Evolutionary conservation across 441 rosid genomes (phyloP), one percentile per base, ranked within the genome.

Genomic region (Hura crepitans): DNA sequence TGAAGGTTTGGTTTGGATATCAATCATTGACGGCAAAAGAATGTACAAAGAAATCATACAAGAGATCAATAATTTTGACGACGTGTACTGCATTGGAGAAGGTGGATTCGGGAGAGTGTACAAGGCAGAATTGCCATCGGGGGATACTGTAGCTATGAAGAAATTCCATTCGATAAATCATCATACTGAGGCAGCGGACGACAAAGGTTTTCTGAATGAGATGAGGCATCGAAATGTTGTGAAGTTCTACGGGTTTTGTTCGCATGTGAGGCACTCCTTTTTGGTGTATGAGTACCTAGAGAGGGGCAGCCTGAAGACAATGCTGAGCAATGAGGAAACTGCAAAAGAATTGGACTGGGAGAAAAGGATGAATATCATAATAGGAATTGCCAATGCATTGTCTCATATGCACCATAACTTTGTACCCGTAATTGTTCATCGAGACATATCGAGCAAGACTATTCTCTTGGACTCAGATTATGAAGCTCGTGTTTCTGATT

Each of bases 401-500:
- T 60, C 67, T 42, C 78, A 74, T 58, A 55, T 84, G 79, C 85
- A 84, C 61, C 78, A 80, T 67, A 77, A 80, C 3, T 78, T 80
- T 66, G 5, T 6, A 0, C 75, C 75, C 1, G 83, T 81, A 0
- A 78, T 84, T 9, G 51, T 82, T 56, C 85, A 84, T 25, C 23
- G 83, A 64, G 83, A 81, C 72, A 57, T 84, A 30, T 75, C 84
- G 1, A 78, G 76, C 78, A 80, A 72, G 17, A 82, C 73, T 49
- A 20, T 80, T 20, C 50, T 84, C 71, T 23, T 82, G 3, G 79
- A 77, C 30, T 23, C 46, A 7, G 79, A 84, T 31, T 71, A 53
- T 5, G 79, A 80, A 57, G 77, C 84, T 50, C 78, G 50, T 1
- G 61, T 84, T 0, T 80, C 80, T 0, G 83, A 80, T 12, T 82